phyloP scores from a whole-genome alignment of 1,284 basidiomycete genomes.

The Ceratobasidium sp. region DNA sequence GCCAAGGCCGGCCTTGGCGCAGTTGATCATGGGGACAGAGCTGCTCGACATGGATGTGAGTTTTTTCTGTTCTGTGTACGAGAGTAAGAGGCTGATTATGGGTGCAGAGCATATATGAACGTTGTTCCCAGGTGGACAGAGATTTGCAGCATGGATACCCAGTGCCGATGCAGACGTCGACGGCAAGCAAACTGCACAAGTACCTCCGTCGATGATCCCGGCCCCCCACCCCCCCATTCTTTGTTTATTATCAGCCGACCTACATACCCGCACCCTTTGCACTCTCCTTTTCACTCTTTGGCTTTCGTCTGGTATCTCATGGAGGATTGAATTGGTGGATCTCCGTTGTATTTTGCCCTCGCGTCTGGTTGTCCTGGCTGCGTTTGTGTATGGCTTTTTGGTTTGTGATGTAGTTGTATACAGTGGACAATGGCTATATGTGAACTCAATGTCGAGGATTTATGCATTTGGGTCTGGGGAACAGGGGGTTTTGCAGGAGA shows the following conservation, averaged over 20 bases:
- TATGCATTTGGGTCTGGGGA: neutral
- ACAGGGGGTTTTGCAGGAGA: neutral
- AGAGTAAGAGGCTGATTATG: neutral
- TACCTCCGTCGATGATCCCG: constrained; percentile 19
- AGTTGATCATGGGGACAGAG: constrained; percentile 28
- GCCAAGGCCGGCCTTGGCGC: neutral
- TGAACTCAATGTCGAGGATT: neutral
- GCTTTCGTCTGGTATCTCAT: neutral
- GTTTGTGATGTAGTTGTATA: constrained; percentile 21
- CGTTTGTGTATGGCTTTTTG: neutral
- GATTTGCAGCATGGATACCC: constrained; percentile 36
- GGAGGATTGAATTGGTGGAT: constrained; percentile 12
- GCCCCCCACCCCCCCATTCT: neutral
- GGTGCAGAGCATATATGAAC: constrained; percentile 34
- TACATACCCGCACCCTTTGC: neutral
- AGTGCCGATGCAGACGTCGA: constrained; percentile 22
- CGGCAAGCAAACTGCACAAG: constrained; percentile 16
- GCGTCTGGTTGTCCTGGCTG: neutral
- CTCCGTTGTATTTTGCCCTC: constrained; percentile 10
- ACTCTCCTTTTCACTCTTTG: neutral
- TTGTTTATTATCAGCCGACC: neutral
- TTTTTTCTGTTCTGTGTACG: neutral
- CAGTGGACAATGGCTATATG: neutral
- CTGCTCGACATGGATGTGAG: constrained; percentile 43
- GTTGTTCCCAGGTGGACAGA: constrained; percentile 34